These are phyloP conservation scores for Symmetrospora coprosmae DNA, from an alignment of 768 basidiomycete genomes.

Conservation along the genomic window DNA sequence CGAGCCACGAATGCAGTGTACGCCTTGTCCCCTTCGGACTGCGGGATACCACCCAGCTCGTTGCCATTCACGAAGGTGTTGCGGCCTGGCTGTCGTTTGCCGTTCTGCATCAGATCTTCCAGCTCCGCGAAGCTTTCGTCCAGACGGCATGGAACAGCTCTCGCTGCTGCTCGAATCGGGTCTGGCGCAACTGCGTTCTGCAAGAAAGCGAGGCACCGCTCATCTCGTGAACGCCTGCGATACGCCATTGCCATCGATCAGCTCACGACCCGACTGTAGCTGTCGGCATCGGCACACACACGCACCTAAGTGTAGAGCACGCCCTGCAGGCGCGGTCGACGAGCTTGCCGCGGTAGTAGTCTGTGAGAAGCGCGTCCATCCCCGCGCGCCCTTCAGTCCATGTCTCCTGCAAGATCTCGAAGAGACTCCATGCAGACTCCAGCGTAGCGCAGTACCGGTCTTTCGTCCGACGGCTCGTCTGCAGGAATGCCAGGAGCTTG, in stretches of 20 bases:
- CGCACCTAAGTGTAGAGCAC: not conserved
- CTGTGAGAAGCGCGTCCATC: not conserved
- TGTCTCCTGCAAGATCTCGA: not conserved
- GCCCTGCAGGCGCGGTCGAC: not conserved
- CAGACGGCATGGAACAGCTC: no score
- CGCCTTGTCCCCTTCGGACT: not conserved
- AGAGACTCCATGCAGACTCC: slow-evolving; percentile 9
- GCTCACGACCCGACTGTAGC: not conserved
- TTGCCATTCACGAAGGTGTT: slow-evolving; percentile 20
- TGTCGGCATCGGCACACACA: not conserved
- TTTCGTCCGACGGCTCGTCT: no score
- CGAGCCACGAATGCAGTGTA: not conserved
- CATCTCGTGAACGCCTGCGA: not conserved
- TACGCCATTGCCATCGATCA: not conserved
- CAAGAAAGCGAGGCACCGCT: not conserved
- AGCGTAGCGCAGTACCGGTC: no score
- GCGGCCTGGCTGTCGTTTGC: slow-evolving; percentile 2
- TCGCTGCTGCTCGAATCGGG: not conserved
- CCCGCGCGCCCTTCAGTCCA: slow-evolving; percentile 1
- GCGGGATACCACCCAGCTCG: slow-evolving; percentile 2
- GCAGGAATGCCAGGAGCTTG: no score
- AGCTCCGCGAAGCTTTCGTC: not conserved
- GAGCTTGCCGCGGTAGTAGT: slow-evolving; percentile 1
- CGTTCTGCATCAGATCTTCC: not conserved
- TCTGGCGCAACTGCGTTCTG: not conserved